phyloP scores from a whole-genome alignment of 305 asterid genomes.

The Fraxinus latifolia region DNA sequence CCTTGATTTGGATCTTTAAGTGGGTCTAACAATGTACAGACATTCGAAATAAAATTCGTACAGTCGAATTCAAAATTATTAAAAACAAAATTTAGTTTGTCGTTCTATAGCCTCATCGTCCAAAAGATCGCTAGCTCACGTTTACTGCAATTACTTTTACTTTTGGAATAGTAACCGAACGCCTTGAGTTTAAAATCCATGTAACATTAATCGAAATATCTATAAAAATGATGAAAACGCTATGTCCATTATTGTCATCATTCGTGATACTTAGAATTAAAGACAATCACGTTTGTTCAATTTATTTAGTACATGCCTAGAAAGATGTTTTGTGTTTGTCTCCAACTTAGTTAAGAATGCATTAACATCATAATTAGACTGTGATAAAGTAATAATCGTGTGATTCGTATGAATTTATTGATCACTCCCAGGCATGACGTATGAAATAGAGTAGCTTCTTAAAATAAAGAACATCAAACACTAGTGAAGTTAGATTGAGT shows the following conservation, averaged over 20 bases:
- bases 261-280: background rate
- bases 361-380: background rate
- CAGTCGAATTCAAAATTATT: no score
- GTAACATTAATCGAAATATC: no score
- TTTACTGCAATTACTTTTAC: background rate
- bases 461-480: background rate
- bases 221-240: background rate
- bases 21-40: background rate
- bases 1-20: background rate
- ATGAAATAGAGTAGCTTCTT: background rate
- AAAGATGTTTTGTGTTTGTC: background rate
- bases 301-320: background rate
- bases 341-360: background rate
- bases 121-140: no score
- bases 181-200: background rate
- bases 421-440: background rate
- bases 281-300: background rate
- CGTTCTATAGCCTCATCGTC: no score
- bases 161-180: background rate
- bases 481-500: background rate
- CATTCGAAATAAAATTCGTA: no score
- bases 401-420: background rate
- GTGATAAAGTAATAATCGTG: background rate
- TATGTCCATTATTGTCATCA: background rate
- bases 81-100: no score